Percentiles rank a stretch among this genome's conserved stretches.
These are phyloP conservation scores for Chytriomyces hyalinus DNA, from an alignment of 192 early-diverging fungal genomes.

Conservation along the genomic window DNA sequence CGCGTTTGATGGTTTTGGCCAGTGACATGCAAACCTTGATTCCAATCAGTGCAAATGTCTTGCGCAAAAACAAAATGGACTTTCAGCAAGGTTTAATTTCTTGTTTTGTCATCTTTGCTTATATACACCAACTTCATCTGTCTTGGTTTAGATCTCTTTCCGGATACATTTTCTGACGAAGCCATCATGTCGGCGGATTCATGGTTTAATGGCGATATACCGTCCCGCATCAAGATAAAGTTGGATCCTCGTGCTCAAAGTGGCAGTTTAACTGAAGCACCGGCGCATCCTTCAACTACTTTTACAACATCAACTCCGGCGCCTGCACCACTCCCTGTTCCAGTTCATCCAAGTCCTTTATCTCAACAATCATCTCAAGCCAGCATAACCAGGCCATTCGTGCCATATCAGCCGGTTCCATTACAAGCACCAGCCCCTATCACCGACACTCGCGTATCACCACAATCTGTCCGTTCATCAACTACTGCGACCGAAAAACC, in stretches of 20 bases:
- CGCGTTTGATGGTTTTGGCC: constrained; percentile 56
- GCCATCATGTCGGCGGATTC: constrained; percentile 47
- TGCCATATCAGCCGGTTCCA: background rate
- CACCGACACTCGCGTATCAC: background rate
- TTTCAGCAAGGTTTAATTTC: constrained; percentile 62
- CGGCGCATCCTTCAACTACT: background rate
- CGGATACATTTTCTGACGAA: constrained; percentile 63
- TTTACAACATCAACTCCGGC: background rate
- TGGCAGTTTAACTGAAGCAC: background rate
- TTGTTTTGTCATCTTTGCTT: background rate
- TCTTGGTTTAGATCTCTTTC: constrained; percentile 71
- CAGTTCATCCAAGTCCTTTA: background rate
- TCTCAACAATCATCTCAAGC: background rate
- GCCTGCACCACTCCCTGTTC: background rate
- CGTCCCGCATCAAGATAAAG: background rate
- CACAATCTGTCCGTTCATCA: background rate
- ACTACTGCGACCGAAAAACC: too few species aligned
- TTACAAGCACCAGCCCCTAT: background rate
- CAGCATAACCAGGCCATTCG: background rate
- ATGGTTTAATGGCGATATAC: background rate
- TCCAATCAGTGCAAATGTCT: constrained; percentile 72
- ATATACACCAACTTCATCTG: background rate
- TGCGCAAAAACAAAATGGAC: constrained; percentile 78
- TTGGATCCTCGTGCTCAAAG: constrained; percentile 14
- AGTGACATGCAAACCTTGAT: constrained; percentile 62